Evolutionary conservation across 148 eudicot species (phyloP), one percentile per base, ranked within the genome.

Genomic region (Fagopyrum homotropicum): DNA sequence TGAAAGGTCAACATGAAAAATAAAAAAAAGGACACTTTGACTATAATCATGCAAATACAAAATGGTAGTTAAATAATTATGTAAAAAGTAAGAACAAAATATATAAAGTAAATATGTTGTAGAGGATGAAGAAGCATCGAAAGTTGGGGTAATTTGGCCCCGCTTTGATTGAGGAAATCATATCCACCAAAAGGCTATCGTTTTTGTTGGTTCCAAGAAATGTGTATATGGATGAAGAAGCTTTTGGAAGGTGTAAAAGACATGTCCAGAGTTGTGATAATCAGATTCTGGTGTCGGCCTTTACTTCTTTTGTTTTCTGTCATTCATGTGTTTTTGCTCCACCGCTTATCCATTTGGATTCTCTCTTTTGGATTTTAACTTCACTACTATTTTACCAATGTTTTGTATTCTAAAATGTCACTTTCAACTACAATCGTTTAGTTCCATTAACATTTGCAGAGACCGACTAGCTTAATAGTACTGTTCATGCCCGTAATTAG

Each of bases 201-300:
- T 12, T 26, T 66, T 66, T 40, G 68, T 61, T 9, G 10, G 68
- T 61, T 61, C 15, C 68, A 3, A 61, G 22, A 61, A 61, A 26
- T 61, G 26, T 61, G 44, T 29, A 35, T 35, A 35, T 35, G 30
- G 35, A 19, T 9, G 22, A 6, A 19, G 26, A 19, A 22, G 55
- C 35, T 59, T 59, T 59, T 59, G 64, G 64, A 30, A 4, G 69
- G n/a, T 8, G 46, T 6, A 40, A 66, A 66, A 66, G 43, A 35
- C 9, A 66, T 45, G 5, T 40, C 30, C 17, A 66, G 46, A 66
- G 1, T 35, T 66, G 45, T 35, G 71, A 35, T 14, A 66, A 66
- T 40, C 46, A 12, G 71, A 66, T 66, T 66, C 35, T 40, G n/a
- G 9, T 66, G 71, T 66, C 71, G 71, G 71, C 71, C 71, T 66